Evolutionary conservation across 129 eudicot genomes (phyloP).

Genomic region (Flaveria bidentis): DNA sequence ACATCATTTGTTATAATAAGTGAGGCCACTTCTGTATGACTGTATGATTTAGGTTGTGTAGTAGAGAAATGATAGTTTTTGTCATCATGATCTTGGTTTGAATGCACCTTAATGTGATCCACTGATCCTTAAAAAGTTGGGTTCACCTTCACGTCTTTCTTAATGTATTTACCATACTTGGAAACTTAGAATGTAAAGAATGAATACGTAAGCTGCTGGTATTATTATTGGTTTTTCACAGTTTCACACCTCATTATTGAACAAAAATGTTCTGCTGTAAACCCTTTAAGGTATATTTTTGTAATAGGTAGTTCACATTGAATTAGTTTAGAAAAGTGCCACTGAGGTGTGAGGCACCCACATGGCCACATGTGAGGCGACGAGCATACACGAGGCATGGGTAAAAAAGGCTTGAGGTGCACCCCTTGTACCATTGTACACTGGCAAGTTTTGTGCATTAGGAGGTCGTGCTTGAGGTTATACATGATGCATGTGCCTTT

Average conservation of each 20-base stretch:
- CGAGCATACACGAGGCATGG: too few relatives aligned
- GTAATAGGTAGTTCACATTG: neutral
- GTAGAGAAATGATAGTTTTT: neutral
- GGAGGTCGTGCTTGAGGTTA: too few relatives aligned
- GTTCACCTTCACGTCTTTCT: neutral
- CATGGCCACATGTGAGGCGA: too few relatives aligned
- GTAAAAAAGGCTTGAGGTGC: too few relatives aligned
- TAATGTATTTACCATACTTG: neutral
- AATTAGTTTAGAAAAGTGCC: neutral
- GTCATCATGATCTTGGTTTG: neutral
- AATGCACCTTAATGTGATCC: neutral
- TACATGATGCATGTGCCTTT: too few relatives aligned
- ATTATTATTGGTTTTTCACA: neutral
- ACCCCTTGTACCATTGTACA: too few relatives aligned
- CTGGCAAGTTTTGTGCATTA: too few relatives aligned
- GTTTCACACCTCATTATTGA: too few relatives aligned
- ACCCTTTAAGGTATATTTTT: slow-evolving; percentile 5
- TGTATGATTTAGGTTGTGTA: neutral
- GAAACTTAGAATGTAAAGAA: neutral
- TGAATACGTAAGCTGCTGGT: neutral
- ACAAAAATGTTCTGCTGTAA: neutral
- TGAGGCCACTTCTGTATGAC: neutral
- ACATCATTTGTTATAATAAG: neutral
- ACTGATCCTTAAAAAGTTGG: neutral
- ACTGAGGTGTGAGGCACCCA: too few relatives aligned